A percentile compares a stretch with the other conserved stretches of the same genome.
Conservation (phyloP, 768 basidiomycete genomes). For the Tricholoma matsutake region DNA sequence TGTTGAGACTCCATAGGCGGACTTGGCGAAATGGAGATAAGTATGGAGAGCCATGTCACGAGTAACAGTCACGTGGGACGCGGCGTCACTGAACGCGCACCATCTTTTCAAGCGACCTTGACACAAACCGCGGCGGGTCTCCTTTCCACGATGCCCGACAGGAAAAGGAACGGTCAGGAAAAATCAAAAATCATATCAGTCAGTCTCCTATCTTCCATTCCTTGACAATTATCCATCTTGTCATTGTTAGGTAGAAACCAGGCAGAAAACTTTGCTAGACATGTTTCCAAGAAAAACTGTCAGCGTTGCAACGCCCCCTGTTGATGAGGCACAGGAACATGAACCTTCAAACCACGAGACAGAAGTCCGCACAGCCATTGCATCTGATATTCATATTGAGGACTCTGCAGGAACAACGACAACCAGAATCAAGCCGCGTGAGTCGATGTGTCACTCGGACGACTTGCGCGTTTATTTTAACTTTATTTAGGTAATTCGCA, state of each 20-base stretch:
- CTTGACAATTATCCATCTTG: constrained; percentile 5
- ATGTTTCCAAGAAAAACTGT: constrained; percentile 27
- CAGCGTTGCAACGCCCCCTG: background rate
- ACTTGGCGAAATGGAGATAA: no score
- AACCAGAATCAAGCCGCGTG: background rate
- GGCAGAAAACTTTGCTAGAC: constrained; percentile 42
- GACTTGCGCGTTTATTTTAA: background rate
- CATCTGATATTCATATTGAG: background rate
- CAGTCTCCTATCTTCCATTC: constrained; percentile 11
- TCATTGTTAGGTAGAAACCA: constrained; percentile 14
- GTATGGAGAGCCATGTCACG: background rate
- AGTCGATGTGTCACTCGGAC: background rate
- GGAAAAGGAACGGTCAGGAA: constrained; percentile 18
- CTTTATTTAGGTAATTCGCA: background rate
- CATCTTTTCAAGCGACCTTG: background rate
- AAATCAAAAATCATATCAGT: constrained; percentile 27
- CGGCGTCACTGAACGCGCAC: background rate
- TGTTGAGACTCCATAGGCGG: constrained; percentile 5
- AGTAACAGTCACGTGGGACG: background rate
- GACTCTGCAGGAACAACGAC: background rate
- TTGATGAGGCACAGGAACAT: background rate
- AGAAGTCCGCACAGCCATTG: background rate
- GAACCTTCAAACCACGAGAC: background rate
- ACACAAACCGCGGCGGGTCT: background rate
- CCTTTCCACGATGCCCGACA: constrained; percentile 21